Conservation (phyloP, 345 rosid species). For the Geranium brycei region DNA sequence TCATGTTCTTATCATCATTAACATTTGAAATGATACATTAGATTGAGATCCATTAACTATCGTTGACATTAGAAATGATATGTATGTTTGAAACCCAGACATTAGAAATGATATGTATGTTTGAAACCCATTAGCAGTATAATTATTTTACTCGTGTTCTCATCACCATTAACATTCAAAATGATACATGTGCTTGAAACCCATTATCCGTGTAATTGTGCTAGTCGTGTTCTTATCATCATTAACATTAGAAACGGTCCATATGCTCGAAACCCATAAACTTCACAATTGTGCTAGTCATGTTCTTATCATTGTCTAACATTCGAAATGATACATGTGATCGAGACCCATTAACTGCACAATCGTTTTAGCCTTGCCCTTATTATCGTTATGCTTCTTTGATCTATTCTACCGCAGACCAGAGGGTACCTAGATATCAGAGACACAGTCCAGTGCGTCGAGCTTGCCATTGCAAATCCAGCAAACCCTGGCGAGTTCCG, state of each 20-base stretch:
- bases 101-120: neutral
- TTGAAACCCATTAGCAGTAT: neutral
- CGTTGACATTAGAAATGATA: neutral
- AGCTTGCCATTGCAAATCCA: conserved; percentile 85
- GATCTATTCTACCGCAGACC: conserved; percentile 37
- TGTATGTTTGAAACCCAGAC: neutral
- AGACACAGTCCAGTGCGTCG: conserved; percentile 91
- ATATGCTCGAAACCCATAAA: too few species aligned
- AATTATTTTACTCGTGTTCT: too few species aligned
- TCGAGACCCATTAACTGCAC: neutral
- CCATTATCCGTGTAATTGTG: too few species aligned
- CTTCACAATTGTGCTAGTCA: too few species aligned
- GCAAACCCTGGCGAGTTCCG: conserved; percentile 78
- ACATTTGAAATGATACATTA: too few species aligned
- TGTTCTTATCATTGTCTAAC: too few species aligned
- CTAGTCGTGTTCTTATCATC: too few species aligned
- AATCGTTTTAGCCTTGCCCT: too few species aligned
- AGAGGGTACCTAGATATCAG: conserved; percentile 97
- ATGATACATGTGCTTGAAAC: too few species aligned
- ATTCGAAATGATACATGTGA: neutral
- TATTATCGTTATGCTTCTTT: neutral
- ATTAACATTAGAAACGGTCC: too few species aligned
- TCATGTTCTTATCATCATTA: too few species aligned
- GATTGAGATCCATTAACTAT: too few species aligned
- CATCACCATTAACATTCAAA: neutral